Conservation (phyloP, 169 alveolate genomes). For the Plasmodium gonderi region DNA sequence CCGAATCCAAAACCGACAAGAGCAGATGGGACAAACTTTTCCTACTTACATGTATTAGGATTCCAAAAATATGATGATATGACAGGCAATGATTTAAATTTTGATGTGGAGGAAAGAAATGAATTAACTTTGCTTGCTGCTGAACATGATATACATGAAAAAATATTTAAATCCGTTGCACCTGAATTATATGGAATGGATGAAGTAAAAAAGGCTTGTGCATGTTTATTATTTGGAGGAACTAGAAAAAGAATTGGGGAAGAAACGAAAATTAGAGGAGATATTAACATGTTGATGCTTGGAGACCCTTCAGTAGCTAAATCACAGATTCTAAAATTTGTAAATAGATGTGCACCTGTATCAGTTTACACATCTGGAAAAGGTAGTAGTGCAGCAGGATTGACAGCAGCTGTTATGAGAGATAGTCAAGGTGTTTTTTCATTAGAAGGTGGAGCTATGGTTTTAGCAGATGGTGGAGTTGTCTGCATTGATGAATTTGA, state of each 20-base stretch:
- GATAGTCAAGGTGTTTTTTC: constrained; percentile 91
- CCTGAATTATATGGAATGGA: constrained; percentile 97
- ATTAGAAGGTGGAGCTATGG: constrained; percentile 99
- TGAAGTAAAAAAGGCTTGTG: constrained; percentile 97
- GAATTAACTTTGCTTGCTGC: constrained; percentile 87
- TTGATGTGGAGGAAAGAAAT: constrained; percentile 84
- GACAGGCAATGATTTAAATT: constrained; percentile 77
- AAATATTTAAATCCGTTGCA: constrained; percentile 95
- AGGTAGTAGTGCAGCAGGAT: constrained; percentile 99
- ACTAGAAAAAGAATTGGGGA: constrained; percentile 96
- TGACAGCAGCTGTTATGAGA: constrained; percentile 99
- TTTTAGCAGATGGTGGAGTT: constrained; percentile 98
- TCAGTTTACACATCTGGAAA: constrained; percentile 99
- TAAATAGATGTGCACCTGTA: constrained; percentile 97
- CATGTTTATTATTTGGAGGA: constrained; percentile 99
- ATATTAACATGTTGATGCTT: constrained; percentile 92
- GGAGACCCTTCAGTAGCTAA: constrained; percentile 99
- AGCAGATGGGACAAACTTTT: constrained; percentile 78
- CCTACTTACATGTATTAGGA: constrained; percentile 89
- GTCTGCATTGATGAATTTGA: constrained; percentile 99
- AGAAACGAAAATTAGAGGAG: constrained; percentile 98
- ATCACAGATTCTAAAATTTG: constrained; percentile 97
- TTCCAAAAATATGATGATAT: constrained; percentile 75
- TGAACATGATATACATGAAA: constrained; percentile 93
- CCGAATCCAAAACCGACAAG: constrained; percentile 62